Percentiles rank a stretch among this genome's conserved stretches.
These are phyloP conservation scores for Kodamaea hsintzibuensis DNA, from an alignment of 805 yeast genomes.

Conservation along the genomic window DNA sequence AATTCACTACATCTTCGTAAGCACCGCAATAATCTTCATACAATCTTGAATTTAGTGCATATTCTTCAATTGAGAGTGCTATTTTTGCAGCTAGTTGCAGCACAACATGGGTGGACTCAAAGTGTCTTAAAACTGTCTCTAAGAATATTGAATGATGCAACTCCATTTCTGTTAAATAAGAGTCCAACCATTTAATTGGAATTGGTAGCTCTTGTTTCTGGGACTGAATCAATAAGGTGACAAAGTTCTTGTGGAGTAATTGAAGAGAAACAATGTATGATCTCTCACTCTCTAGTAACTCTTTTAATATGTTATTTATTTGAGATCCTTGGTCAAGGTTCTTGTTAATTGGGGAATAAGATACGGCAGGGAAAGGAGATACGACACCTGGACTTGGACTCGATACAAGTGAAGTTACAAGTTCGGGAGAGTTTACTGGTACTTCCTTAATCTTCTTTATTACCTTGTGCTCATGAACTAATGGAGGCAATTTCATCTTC, in stretches of 20 bases:
- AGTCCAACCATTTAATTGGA: slow-evolving; percentile 5
- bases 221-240: slow-evolving; percentile 36
- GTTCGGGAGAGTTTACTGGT: not conserved
- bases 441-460: not conserved
- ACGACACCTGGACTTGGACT: slow-evolving; percentile 9
- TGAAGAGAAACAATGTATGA: slow-evolving; percentile 47
- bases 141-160: slow-evolving; percentile 32
- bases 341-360: slow-evolving; percentile 20
- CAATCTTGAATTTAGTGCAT: slow-evolving; percentile 6
- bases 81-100: not conserved
- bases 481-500: not conserved
- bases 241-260: slow-evolving; percentile 44
- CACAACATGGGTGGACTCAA: not conserved
- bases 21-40: slow-evolving; percentile 37
- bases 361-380: slow-evolving; percentile 22
- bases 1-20: slow-evolving; percentile 32
- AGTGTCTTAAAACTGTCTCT: not conserved
- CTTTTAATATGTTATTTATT: slow-evolving; percentile 40
- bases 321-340: slow-evolving; percentile 7
- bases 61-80: not conserved
- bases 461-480: not conserved
- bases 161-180: slow-evolving; percentile 2
- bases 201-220: slow-evolving; percentile 34
- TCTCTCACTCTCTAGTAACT: slow-evolving; percentile 50
- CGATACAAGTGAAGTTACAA: not conserved